Base-by-base conservation (phyloP, 75 land plant genomes). In the Sequoia sempervirens region DNA sequence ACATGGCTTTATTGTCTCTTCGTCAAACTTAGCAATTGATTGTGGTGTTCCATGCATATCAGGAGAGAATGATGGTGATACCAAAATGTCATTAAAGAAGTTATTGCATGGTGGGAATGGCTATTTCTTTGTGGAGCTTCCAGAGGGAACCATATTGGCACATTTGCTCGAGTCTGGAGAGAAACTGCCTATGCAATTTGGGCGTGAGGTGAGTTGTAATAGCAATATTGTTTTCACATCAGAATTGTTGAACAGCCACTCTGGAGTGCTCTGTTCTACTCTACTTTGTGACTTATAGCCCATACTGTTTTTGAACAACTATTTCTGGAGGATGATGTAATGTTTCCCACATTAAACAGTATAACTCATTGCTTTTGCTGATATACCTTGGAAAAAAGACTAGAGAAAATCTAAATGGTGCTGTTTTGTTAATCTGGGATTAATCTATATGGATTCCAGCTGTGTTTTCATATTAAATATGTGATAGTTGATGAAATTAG, bases 121-220 rank as follows among this genome's bases (percentile, higher is more conserved):
- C 75, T 85, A 93, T 73, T 98, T 98, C 80, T 93, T 90, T 87
- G 98, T 94, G 38, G 98, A 98, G 81, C 93, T 98, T 54, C 95
- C 98, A 56, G 95, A 91, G 36, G 94, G 93, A 58, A 90, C 92
- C 40, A 87, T 89, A n/a, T 81, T 96, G 50, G 89, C 85, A 23
- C 99, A 93, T 90, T 52, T 85, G 53, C 88, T 96, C 89, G 94
- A 84, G 47, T 92, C 88, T 53, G 89, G 90, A 82, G 94, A 92
- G 89, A 94, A 92, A 52, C 89, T 98, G 81, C 95, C 98, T 12
- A 87, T 88, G 69, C 99, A 98, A 86, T 96, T 98, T 87, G 99
- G 99, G 13, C 98, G 99, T 47, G 99, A 98, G 98, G 99, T 97
- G 84, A 76, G 84, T 41, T 81, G 4, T 41, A 23, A 2, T 30